Percentiles rank a stretch among this genome's conserved stretches.
phyloP scores from a whole-genome alignment of 1,284 basidiomycete genomes.

The Wolfiporia cocos region DNA sequence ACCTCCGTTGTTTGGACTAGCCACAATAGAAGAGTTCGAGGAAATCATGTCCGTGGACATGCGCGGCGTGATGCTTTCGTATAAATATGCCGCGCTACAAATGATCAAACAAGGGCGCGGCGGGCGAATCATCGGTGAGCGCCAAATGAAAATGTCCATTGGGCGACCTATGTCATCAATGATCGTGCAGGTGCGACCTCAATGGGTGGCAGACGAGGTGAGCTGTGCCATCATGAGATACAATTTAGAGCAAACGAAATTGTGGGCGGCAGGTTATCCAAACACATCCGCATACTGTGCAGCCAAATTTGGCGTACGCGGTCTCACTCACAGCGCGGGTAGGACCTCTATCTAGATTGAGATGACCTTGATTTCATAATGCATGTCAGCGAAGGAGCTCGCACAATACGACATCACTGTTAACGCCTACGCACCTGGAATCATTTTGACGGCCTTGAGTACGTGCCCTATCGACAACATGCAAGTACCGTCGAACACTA shows the following conservation, averaged over 20 bases:
- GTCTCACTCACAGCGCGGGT: conserved; percentile 22
- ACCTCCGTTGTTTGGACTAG: conserved; percentile 8
- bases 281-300: conserved; percentile 9
- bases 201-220: conserved; percentile 21
- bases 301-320: conserved; percentile 25
- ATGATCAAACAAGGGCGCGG: conserved; percentile 30
- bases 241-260: not conserved
- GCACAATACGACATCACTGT: too few relatives aligned
- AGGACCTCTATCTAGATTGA: too few relatives aligned
- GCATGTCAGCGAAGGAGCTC: too few relatives aligned
- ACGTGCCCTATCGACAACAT: too few relatives aligned
- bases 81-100: conserved; percentile 29
- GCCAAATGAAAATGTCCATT: too few relatives aligned
- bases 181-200: conserved; percentile 21
- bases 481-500: too few relatives aligned
- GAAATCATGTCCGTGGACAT: conserved; percentile 25
- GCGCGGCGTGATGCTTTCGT: conserved; percentile 28
- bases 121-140: conserved; percentile 21
- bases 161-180: not conserved
- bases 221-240: too few relatives aligned
- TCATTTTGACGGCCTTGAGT: too few relatives aligned
- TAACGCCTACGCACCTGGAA: too few relatives aligned
- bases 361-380: too few relatives aligned
- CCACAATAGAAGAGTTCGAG: conserved; percentile 20
- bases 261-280: conserved; percentile 1